These are phyloP conservation scores for Salvia sclarea DNA, from an alignment of 305 asterid genomes.

Conservation along the genomic window DNA sequence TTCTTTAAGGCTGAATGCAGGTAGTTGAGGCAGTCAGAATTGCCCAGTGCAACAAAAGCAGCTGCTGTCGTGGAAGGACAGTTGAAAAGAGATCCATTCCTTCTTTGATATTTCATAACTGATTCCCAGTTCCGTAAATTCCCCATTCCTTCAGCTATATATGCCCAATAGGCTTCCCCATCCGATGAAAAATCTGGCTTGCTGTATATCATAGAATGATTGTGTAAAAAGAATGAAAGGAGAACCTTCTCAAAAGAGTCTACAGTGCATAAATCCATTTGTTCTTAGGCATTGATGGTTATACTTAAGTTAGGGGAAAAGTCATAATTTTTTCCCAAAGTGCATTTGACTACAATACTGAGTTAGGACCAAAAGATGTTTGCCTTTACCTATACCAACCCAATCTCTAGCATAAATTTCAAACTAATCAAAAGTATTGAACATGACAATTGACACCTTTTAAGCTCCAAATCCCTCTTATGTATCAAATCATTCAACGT, in stretches of 20 bases:
- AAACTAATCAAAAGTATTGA: conserved; percentile 5
- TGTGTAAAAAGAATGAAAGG: conserved; percentile 8
- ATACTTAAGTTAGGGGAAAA: not conserved
- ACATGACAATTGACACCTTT: conserved; percentile 44
- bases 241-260: not conserved
- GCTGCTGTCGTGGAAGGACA: conserved; percentile 94
- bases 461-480: conserved; percentile 66
- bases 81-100: conserved; percentile 83
- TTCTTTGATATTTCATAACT: conserved; percentile 66
- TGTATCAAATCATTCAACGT: conserved; percentile 40
- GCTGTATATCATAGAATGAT: conserved; percentile 39
- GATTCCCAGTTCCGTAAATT: conserved; percentile 57
- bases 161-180: conserved; percentile 59
- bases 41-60: conserved; percentile 51
- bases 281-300: not conserved
- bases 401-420: not conserved
- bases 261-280: not conserved
- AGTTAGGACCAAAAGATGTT: not conserved
- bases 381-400: not conserved
- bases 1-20: conserved; percentile 51
- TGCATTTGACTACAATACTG: not conserved
- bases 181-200: conserved; percentile 40
- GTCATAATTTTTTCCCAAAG: too few relatives aligned
- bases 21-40: conserved; percentile 66
- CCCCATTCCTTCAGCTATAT: conserved; percentile 72